Percentiles rank a stretch among this genome's conserved stretches.
Conservation (phyloP, 2,329 filamentous ascomycete genomes). For the Pezicula rhizophila region DNA sequence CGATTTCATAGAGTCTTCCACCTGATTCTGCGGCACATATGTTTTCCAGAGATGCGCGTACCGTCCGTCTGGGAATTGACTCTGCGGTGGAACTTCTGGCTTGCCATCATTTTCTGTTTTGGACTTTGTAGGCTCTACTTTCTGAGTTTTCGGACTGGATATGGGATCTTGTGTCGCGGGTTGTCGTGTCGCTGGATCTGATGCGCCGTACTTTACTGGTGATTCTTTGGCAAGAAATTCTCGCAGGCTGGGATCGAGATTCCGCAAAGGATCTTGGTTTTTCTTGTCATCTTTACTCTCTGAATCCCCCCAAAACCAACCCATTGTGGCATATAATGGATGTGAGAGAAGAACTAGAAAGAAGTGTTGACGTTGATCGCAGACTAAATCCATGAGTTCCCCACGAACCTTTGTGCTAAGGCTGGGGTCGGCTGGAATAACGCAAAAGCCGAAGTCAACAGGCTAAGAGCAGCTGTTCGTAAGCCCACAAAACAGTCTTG, state of each 20-base stretch:
- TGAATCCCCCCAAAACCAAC: constrained; percentile 28
- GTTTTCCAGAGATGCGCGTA: constrained; percentile 90
- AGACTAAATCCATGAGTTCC: too few relatives aligned
- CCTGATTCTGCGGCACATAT: constrained; percentile 66
- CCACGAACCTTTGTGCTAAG: too few relatives aligned
- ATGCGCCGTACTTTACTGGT: constrained; percentile 40
- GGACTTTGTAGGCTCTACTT: constrained; percentile 4
- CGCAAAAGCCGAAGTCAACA: too few relatives aligned
- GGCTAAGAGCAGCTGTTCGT: too few relatives aligned
- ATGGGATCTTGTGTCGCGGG: constrained; percentile 4
- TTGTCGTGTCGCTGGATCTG: constrained; percentile 11
- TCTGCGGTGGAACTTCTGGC: constrained; percentile 32
- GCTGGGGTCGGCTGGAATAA: too few relatives aligned
- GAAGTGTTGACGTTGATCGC: too few relatives aligned
- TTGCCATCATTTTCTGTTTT: constrained; percentile 5
- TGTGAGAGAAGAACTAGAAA: too few relatives aligned
- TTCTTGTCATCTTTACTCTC: constrained; percentile 15
- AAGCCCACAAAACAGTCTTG: too few relatives aligned
- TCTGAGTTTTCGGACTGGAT: constrained; percentile 5
- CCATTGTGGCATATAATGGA: constrained; percentile 14
- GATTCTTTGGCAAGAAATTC: constrained; percentile 63
- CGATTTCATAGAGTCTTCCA: constrained; percentile 64
- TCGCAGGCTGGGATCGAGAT: constrained; percentile 58
- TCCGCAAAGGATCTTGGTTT: constrained; percentile 46
- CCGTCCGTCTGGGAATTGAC: constrained; percentile 61